Evolutionary conservation across 2,329 filamentous ascomycete genomes (phyloP), one percentile per base, ranked within the genome.

Genomic region (Botryotinia globosa): DNA sequence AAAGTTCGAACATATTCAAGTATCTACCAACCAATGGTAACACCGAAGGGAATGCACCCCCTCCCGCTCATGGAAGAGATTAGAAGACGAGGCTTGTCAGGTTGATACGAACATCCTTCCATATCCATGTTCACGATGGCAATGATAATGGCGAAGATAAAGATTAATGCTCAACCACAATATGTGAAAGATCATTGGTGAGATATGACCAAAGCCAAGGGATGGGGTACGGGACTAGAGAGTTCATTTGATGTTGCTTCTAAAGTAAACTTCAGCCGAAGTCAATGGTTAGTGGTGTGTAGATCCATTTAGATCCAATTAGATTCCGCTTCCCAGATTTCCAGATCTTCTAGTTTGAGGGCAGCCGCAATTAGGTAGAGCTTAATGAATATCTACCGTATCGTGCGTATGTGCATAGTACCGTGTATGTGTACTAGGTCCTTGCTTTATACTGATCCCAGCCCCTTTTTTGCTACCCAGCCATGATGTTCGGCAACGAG

Each of bases 221-320:
- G 34, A 56, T 32, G 64, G 48, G 64, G 64, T 56, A 54, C 4
- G 45, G 64, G 29, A 54, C 45, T 29, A 39, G n/a, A 39, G 54
- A 44, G 64, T 67, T 54, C 44, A 54, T 66, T 51, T 45, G 64
- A 66, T 67, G 51, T 67, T 67, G 16, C 64, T 67, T 67, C 12
- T 16, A 42, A 54, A 67, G 64, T 39, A 67, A 29, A 65, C 42
- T 48, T 65, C 42, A 65, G 42, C 62, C 62, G 62, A 48, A 67
- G 18, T 54, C 32, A 65, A 48, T 34, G 32, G 29, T 25, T 48
- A 48, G 29, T 25, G 34, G 42, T 29, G 34, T 67, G 16, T 54
- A 67, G 64, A 67, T 67, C 64, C 8, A 54, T 54, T 67, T 39
- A 67, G 64, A 39, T 39, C 7, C 39, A 34, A 56, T 56, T 56